Percentiles rank a stretch among this genome's conserved stretches.
Evolutionary conservation across 1,284 basidiomycete species (phyloP).

Genomic region (Malassezia yamatoensis): DNA sequence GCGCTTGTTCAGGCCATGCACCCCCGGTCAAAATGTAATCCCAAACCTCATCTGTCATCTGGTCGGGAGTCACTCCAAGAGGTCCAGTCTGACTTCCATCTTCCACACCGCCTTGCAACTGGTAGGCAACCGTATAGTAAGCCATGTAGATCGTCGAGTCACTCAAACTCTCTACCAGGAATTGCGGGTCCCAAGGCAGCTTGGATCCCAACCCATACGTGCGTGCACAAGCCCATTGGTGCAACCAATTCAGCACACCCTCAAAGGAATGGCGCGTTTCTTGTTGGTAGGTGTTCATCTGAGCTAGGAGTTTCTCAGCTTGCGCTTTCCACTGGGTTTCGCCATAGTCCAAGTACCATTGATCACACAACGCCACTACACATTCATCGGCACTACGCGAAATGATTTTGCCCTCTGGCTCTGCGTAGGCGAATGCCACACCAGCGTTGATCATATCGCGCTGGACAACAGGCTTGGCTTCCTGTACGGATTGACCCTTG

Average conservation of each 20-base stretch:
- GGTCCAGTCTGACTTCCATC: constrained; percentile 72
- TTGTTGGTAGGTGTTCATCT: constrained; percentile 77
- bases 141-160: constrained; percentile 99
- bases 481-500: constrained; percentile 74
- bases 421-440: constrained; percentile 80
- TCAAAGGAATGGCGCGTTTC: constrained; percentile 90
- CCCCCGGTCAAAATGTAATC: constrained; percentile 79
- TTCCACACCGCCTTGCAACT: constrained; percentile 55
- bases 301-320: constrained; percentile 70
- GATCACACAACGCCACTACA: constrained; percentile 93
- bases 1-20: constrained; percentile 60
- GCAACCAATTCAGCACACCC: constrained; percentile 84
- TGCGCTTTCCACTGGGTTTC: constrained; percentile 76
- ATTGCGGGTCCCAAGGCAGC: constrained; percentile 91
- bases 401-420: constrained; percentile 85
- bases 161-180: constrained; percentile 89
- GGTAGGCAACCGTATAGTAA: constrained; percentile 79
- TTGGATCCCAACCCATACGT: constrained; percentile 93
- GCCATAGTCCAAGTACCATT: constrained; percentile 99
- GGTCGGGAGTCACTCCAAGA: constrained; percentile 72
- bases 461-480: constrained; percentile 81
- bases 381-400: constrained; percentile 88
- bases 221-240: constrained; percentile 96
- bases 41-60: constrained; percentile 96
- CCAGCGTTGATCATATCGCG: constrained; percentile 69